Evolutionary conservation across 495 filamentous ascomycete genomes (phyloP).

Genomic region (Penicillium arizonense): DNA sequence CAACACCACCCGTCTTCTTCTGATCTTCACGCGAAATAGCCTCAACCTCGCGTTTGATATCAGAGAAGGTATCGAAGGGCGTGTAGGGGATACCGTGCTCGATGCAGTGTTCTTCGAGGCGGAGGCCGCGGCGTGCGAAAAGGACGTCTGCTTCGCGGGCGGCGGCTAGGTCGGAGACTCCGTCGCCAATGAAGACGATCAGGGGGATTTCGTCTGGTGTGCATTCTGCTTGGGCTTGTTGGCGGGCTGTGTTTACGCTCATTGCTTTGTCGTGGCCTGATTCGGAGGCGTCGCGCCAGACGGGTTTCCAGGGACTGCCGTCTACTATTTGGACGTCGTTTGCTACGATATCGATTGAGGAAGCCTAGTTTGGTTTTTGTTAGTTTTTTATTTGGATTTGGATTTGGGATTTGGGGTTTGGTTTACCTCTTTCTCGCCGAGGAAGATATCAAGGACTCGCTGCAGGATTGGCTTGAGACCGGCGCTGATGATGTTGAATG

Average conservation of each 20-base stretch:
- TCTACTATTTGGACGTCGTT: slow-evolving; percentile 63
- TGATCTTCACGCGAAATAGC: slow-evolving; percentile 60
- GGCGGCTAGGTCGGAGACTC: slow-evolving; percentile 72
- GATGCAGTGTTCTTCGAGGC: slow-evolving; percentile 68
- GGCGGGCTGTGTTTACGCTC: slow-evolving; percentile 60
- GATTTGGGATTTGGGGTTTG: neutral
- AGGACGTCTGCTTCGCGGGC: slow-evolving; percentile 74
- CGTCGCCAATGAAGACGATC: slow-evolving; percentile 77
- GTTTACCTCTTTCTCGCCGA: slow-evolving; percentile 57
- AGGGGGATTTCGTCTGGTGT: slow-evolving; percentile 64
- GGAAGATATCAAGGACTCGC: slow-evolving; percentile 60
- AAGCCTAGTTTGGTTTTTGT: slow-evolving; percentile 28
- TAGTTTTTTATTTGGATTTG: neutral
- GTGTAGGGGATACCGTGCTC: slow-evolving; percentile 63
- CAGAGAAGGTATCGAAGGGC: slow-evolving; percentile 65
- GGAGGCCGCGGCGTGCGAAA: slow-evolving; percentile 67
- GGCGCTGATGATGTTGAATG: slow-evolving; percentile 73
- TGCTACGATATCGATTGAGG: slow-evolving; percentile 67
- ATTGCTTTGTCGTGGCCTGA: slow-evolving; percentile 71
- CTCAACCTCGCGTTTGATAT: slow-evolving; percentile 64
- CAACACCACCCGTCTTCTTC: slow-evolving; percentile 61
- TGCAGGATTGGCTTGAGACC: slow-evolving; percentile 66
- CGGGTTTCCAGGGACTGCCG: slow-evolving; percentile 66
- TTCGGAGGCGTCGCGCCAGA: slow-evolving; percentile 67
- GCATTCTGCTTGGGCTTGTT: slow-evolving; percentile 48